Base-by-base conservation (phyloP, 1,284 basidiomycete genomes). In the Apiotrichum siamense region DNA sequence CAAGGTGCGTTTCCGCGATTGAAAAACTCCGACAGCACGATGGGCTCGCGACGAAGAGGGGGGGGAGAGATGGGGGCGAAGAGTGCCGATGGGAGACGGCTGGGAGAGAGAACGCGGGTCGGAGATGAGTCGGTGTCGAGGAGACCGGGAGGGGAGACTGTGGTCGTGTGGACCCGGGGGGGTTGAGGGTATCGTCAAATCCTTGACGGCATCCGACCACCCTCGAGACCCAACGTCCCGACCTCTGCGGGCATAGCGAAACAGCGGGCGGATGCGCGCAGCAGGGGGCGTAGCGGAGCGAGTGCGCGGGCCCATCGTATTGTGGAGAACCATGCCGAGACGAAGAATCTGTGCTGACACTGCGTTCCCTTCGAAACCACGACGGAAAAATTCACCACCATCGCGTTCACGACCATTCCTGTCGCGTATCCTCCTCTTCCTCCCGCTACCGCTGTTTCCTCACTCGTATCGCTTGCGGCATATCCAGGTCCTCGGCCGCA, bases 401-500 rank as follows among this genome's bases (percentile, higher is more conserved):
- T n/a, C n/a, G n/a, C n/a, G n/a, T n/a, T n/a, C n/a, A n/a, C n/a
- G n/a, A n/a, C n/a, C n/a, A n/a, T n/a, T 20, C 4, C 17, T 20
- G n/a, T 47, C 42, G 27, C 37, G 20, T 35, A 15, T 43, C 40
- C 39, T 6, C 43, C 21, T 24, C 51, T 9, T 27, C 32, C n/a
- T n/a, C 24, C 13, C 47, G 26, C 15, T 32, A 41, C 21, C 44
- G 44, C 17, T 11, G 9, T 18, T 29, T 29, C 38, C 20, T 35
- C 40, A 20, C 21, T 29, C 38, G 27, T 48, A 49, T 24, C n/a
- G n/a, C n/a, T 35, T 9, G 32, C 42, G n/a, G 6, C 36, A 39
- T 20, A 7, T 29, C 51, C 60, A 96, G 89, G 91, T 97, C 75
- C 86, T 98, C 71, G 96, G 96, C 75, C 86, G 96, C 72, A 99